Conservation (phyloP, 306 rosid genomes). For the Prunus salicina region DNA sequence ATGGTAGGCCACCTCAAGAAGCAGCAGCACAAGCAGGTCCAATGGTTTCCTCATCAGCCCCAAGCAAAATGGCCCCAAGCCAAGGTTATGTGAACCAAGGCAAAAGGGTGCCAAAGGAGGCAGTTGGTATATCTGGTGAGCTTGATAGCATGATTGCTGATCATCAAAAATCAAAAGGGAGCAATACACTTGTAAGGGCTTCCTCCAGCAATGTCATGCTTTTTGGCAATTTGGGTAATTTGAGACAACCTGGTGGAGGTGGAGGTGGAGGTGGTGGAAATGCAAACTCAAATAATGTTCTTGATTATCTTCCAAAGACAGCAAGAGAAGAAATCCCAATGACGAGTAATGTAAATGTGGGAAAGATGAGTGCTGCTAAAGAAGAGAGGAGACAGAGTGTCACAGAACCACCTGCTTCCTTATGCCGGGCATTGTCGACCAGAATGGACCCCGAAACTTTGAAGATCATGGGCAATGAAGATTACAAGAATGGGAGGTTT, state of each 20-base stretch:
- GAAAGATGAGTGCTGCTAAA: slow-evolving; percentile 16
- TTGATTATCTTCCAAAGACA: slow-evolving; percentile 38
- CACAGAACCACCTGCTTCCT: slow-evolving; percentile 30
- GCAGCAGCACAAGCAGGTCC: slow-evolving; percentile 2
- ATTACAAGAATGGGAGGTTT: slow-evolving; percentile 78
- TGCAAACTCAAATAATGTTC: slow-evolving; percentile 19
- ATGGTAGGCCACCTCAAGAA: slow-evolving; percentile 2
- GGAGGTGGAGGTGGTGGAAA: slow-evolving; percentile 6
- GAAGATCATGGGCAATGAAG: slow-evolving; percentile 91
- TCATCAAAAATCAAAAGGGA: slow-evolving; percentile 57
- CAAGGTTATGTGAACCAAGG: slow-evolving; percentile 61
- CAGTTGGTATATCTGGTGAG: slow-evolving; percentile 74
- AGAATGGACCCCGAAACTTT: slow-evolving; percentile 85
- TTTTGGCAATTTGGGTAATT: slow-evolving; percentile 66
- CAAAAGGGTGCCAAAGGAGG: slow-evolving; percentile 66
- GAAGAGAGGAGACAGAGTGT: slow-evolving; percentile 15
- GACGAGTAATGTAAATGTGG: slow-evolving; percentile 18
- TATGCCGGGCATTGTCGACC: slow-evolving; percentile 77
- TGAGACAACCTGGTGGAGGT: slow-evolving; percentile 41
- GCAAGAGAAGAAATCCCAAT: slow-evolving; percentile 27
- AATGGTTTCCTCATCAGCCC: not conserved
- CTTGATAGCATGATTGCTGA: slow-evolving; percentile 73
- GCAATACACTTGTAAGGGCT: slow-evolving; percentile 60
- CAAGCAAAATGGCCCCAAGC: slow-evolving; percentile 12
- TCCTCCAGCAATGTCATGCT: slow-evolving; percentile 87